A percentile compares a stretch with the other conserved stretches of the same genome.
Conservation (phyloP, 805 yeast species). For the Wickerhamiella occidentalis region DNA sequence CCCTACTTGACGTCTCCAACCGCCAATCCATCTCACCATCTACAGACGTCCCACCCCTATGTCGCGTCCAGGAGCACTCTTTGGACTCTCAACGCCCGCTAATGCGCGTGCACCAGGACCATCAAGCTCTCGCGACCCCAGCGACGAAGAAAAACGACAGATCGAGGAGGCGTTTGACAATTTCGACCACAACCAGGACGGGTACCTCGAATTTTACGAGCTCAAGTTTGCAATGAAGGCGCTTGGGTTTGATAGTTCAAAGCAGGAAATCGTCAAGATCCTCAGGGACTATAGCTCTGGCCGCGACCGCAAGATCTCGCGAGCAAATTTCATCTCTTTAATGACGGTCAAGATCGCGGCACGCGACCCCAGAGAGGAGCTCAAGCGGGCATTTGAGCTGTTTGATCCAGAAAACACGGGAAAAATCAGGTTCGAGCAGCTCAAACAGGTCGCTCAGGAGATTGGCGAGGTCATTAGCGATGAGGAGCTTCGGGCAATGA, state of each 20-base stretch:
- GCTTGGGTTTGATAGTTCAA: slow-evolving; percentile 75
- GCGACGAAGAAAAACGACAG: slow-evolving; percentile 82
- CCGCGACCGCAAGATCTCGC: slow-evolving; percentile 36
- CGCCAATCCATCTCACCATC: neutral
- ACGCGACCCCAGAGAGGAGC: slow-evolving; percentile 88
- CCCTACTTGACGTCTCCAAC: neutral
- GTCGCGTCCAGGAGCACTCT: neutral
- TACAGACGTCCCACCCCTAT: neutral
- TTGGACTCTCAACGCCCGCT: slow-evolving; percentile 1
- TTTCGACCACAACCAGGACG: slow-evolving; percentile 88
- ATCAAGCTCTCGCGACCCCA: slow-evolving; percentile 25
- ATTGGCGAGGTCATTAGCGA: slow-evolving; percentile 85
- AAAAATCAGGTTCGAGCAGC: slow-evolving; percentile 59
- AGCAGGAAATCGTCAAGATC: slow-evolving; percentile 66
- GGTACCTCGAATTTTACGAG: slow-evolving; percentile 83
- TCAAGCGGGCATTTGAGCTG: slow-evolving; percentile 84
- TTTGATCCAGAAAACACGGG: slow-evolving; percentile 89
- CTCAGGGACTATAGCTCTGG: slow-evolving; percentile 65
- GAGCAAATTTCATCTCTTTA: slow-evolving; percentile 68
- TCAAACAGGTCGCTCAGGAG: slow-evolving; percentile 83
- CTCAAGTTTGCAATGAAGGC: slow-evolving; percentile 89
- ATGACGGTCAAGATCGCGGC: slow-evolving; percentile 71
- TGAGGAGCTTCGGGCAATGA: slow-evolving; percentile 91
- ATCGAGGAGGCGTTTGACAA: slow-evolving; percentile 82
- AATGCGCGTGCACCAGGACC: neutral